A percentile compares a stretch with the other conserved stretches of the same genome.
phyloP scores from a whole-genome alignment of 306 rosid species.

The Rosa chinensis region DNA sequence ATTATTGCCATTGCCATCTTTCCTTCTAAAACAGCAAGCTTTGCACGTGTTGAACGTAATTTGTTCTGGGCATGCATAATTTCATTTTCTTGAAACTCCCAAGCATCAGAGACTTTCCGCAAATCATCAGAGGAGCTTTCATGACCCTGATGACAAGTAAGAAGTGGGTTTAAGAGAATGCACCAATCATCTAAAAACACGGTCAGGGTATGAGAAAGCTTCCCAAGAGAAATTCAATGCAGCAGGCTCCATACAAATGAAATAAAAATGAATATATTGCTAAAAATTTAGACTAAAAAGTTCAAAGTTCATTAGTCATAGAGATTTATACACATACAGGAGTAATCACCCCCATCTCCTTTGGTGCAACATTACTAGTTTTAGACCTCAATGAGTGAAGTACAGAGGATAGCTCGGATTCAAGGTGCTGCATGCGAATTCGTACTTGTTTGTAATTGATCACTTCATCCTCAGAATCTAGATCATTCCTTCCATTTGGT shows the following conservation, averaged over 20 bases:
- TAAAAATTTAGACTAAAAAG: background rate
- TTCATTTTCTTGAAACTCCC: conserved; percentile 87
- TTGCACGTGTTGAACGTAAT: conserved; percentile 77
- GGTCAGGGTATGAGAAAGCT: background rate
- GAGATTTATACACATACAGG: background rate
- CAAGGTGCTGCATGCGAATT: conserved; percentile 54
- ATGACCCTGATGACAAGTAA: conserved; percentile 48
- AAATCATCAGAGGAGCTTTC: conserved; percentile 54
- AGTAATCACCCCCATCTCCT: conserved; percentile 37
- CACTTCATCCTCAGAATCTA: conserved; percentile 31
- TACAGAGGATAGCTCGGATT: conserved; percentile 63
- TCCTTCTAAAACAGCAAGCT: conserved; percentile 79
- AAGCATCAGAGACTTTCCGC: conserved; percentile 55
- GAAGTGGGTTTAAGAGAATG: conserved; percentile 20
- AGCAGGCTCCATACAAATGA: background rate
- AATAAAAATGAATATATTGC: background rate
- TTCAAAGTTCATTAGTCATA: background rate
- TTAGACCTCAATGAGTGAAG: conserved; percentile 53
- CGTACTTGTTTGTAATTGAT: conserved; percentile 41
- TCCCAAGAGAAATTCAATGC: background rate
- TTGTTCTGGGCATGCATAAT: conserved; percentile 60
- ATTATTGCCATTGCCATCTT: conserved; percentile 73
- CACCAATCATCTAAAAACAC: background rate
- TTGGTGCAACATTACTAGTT: conserved; percentile 26
- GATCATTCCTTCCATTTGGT: conserved; percentile 29